Percentiles rank a stretch among this genome's conserved stretches.
These are phyloP conservation scores for Euphorbia pulcherrima DNA, from an alignment of 345 rosid species.

Conservation along the genomic window DNA sequence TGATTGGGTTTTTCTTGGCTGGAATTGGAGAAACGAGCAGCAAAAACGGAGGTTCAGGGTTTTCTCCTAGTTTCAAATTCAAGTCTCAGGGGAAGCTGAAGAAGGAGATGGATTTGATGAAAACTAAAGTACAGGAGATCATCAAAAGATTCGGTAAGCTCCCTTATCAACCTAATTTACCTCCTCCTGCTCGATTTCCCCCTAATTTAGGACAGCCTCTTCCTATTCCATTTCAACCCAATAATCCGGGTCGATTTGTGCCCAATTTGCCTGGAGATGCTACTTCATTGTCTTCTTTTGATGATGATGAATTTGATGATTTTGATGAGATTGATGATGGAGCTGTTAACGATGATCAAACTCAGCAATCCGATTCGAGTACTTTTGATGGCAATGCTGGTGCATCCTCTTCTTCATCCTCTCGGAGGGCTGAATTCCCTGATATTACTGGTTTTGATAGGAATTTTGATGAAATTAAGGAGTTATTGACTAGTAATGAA, in stretches of 20 bases:
- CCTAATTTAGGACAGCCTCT: conserved; percentile 5
- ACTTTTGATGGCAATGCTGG: conserved; percentile 12
- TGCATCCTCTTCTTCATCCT: conserved; percentile 8
- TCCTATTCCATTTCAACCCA: conserved; percentile 6
- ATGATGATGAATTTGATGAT: conserved; percentile 16
- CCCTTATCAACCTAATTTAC: conserved; percentile 10
- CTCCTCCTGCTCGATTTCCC: conserved; percentile 3
- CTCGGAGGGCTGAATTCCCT: conserved; percentile 10
- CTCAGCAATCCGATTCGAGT: background rate
- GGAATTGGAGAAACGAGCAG: background rate
- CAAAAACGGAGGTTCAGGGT: background rate
- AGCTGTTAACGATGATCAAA: conserved; percentile 8
- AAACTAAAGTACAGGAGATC: conserved; percentile 13
- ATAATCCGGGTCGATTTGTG: conserved; percentile 6
- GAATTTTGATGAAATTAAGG: conserved; percentile 5
- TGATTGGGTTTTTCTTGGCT: conserved; percentile 10
- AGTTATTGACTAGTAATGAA: conserved; percentile 9
- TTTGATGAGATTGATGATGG: conserved; percentile 17
- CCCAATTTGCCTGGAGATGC: conserved; percentile 16
- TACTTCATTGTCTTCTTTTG: conserved; percentile 16
- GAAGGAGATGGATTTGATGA: conserved; percentile 14
- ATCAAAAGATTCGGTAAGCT: conserved; percentile 16
- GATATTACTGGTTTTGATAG: conserved; percentile 5
- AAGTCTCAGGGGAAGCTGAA: conserved; percentile 6
- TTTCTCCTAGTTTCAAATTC: background rate